These are phyloP conservation scores for Alternaria dauci DNA, from an alignment of 2,329 filamentous ascomycete species.

Conservation along the genomic window DNA sequence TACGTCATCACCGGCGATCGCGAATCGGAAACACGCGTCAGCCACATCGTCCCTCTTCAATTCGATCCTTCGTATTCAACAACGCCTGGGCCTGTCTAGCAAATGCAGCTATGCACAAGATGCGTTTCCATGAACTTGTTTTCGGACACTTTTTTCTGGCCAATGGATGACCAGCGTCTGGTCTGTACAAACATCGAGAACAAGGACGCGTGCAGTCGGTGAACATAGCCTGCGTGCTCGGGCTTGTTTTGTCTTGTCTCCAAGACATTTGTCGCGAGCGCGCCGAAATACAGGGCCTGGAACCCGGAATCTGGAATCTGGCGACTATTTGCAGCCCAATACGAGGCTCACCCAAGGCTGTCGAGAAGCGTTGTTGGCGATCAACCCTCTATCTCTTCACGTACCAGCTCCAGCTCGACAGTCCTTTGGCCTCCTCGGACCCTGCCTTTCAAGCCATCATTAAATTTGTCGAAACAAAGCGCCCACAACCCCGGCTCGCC, in stretches of 20 bases:
- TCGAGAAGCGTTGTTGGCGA: background rate
- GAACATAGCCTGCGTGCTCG: background rate
- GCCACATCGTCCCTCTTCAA: conserved; percentile 7
- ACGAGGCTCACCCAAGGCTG: background rate
- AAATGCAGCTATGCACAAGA: background rate
- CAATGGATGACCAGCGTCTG: background rate
- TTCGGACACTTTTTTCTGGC: background rate
- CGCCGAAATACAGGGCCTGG: background rate
- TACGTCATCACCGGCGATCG: conserved; percentile 11
- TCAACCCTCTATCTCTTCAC: conserved; percentile 19
- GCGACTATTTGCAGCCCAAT: background rate
- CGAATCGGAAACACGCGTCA: conserved; percentile 15
- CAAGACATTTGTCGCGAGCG: background rate
- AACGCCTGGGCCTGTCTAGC: conserved; percentile 6
- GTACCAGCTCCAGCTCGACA: conserved; percentile 29
- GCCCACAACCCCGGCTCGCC: conserved; percentile 60
- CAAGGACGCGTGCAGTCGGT: background rate
- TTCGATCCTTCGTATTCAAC: conserved; percentile 9
- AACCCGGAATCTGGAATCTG: background rate
- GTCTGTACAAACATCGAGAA: background rate
- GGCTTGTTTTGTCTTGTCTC: background rate
- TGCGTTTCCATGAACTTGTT: background rate
- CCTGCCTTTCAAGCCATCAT: conserved; percentile 52
- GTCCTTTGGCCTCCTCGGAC: conserved; percentile 34
- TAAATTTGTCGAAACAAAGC: conserved; percentile 58